These are phyloP conservation scores for Syzygium grande DNA, from an alignment of 345 rosid species.

Conservation along the genomic window DNA sequence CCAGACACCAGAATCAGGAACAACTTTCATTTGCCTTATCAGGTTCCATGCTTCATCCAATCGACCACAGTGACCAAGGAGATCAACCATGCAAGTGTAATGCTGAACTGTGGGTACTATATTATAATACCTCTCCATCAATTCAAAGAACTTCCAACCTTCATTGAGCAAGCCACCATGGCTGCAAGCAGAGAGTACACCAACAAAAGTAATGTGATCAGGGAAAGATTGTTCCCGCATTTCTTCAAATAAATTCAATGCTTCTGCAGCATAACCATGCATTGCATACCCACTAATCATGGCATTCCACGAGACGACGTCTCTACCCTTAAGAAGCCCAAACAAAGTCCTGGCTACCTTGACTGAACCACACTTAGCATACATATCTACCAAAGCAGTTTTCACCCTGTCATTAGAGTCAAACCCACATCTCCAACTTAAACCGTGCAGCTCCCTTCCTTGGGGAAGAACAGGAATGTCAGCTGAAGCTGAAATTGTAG, in stretches of 20 bases:
- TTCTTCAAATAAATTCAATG: conserved; percentile 17
- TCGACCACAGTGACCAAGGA: conserved; percentile 27
- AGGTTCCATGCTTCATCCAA: conserved; percentile 25
- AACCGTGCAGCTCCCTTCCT: conserved; percentile 30
- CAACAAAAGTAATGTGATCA: conserved; percentile 24
- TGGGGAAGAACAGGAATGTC: conserved; percentile 15
- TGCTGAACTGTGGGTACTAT: conserved; percentile 24
- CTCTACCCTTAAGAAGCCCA: conserved; percentile 13
- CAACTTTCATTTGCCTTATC: conserved; percentile 19
- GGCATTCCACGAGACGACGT: conserved; percentile 28
- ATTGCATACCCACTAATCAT: conserved; percentile 34
- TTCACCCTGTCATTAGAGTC: conserved; percentile 20
- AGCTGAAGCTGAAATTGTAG: conserved; percentile 21
- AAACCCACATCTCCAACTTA: conserved; percentile 21
- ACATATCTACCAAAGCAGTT: conserved; percentile 15
- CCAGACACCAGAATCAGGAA: conserved; percentile 30
- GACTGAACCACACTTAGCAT: conserved; percentile 14
- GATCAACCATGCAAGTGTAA: conserved; percentile 33
- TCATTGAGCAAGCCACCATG: conserved; percentile 26
- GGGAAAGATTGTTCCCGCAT: conserved; percentile 12
- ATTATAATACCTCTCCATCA: conserved; percentile 12
- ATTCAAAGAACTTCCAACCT: conserved; percentile 17
- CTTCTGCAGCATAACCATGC: conserved; percentile 20
- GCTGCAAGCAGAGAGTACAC: conserved; percentile 33
- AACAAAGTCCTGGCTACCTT: conserved; percentile 22